Conservation (phyloP, 2,329 filamentous ascomycete species). For the Aspergillus luchuensis region DNA sequence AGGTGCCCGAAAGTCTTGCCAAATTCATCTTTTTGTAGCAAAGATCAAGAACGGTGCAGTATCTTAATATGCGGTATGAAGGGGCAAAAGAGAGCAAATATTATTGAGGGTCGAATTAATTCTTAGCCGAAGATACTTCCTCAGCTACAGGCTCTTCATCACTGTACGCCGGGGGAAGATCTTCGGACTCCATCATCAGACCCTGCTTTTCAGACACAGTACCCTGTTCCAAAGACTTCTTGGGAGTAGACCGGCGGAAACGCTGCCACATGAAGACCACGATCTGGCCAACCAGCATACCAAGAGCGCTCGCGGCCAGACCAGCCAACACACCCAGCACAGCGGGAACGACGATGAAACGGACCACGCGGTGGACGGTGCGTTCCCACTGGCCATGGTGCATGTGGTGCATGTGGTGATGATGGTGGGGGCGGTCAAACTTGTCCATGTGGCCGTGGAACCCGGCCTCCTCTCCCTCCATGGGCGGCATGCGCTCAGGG, state of each 20-base stretch:
- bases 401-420: conserved; percentile 36
- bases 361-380: conserved; percentile 44
- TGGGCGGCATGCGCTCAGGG: conserved; percentile 11
- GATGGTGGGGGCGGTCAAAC: conserved; percentile 23
- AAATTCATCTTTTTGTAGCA: neutral
- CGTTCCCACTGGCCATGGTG: conserved; percentile 41
- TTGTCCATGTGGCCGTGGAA: neutral
- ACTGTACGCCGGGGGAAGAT: conserved; percentile 41
- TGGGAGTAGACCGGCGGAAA: conserved; percentile 36
- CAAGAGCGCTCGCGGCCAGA: conserved; percentile 48
- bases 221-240: conserved; percentile 37
- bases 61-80: neutral
- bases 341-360: conserved; percentile 49
- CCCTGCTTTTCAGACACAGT: conserved; percentile 47
- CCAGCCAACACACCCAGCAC: conserved; percentile 50
- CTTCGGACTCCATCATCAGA: conserved; percentile 39
- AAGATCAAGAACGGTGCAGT: neutral
- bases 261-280: conserved; percentile 50
- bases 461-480: conserved; percentile 17
- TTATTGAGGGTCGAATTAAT: conserved; percentile 22
- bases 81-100: neutral
- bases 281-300: conserved; percentile 51
- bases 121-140: conserved; percentile 33
- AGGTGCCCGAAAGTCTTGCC: neutral
- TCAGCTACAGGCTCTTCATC: conserved; percentile 33